A percentile compares a stretch with the other conserved stretches of the same genome.
phyloP scores from a whole-genome alignment of 208 protist species.

The Leishmania arabica region DNA sequence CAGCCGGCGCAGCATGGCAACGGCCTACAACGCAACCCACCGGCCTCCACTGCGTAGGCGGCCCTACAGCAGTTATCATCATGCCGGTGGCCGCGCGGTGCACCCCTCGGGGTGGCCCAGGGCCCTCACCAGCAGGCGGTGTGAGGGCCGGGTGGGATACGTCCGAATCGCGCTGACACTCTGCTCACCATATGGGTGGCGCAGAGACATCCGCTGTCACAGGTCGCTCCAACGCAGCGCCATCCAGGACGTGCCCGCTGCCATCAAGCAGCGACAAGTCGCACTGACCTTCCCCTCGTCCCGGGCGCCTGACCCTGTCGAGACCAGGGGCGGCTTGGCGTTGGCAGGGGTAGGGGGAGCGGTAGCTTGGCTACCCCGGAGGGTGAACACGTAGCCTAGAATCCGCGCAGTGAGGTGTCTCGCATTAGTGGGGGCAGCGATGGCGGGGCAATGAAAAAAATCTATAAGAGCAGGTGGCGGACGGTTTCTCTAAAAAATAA shows the following conservation, averaged over 20 bases:
- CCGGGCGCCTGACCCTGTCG: neutral
- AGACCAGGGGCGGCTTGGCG: neutral
- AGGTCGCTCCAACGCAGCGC: neutral
- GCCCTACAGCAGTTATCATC: no score
- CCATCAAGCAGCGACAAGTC: neutral
- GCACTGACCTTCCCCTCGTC: neutral
- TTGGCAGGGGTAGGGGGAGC: neutral
- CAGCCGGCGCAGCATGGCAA: no score
- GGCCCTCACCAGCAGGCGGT: neutral
- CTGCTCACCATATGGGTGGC: neutral
- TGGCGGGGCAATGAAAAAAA: neutral
- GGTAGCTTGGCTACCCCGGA: no score
- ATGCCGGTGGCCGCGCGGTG: no score
- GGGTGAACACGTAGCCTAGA: no score
- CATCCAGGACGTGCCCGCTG: neutral
- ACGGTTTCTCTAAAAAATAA: neutral
- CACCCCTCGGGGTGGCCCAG: neutral
- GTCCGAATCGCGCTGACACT: no score
- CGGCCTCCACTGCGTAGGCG: no score
- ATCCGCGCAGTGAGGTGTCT: neutral
- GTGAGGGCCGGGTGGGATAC: no score
- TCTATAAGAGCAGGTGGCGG: neutral
- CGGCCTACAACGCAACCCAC: no score
- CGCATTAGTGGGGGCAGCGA: neutral
- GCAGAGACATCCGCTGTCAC: neutral